These are phyloP conservation scores for Zoysia pacifica DNA, from an alignment of 176 grass and related monocot species.

Conservation along the genomic window DNA sequence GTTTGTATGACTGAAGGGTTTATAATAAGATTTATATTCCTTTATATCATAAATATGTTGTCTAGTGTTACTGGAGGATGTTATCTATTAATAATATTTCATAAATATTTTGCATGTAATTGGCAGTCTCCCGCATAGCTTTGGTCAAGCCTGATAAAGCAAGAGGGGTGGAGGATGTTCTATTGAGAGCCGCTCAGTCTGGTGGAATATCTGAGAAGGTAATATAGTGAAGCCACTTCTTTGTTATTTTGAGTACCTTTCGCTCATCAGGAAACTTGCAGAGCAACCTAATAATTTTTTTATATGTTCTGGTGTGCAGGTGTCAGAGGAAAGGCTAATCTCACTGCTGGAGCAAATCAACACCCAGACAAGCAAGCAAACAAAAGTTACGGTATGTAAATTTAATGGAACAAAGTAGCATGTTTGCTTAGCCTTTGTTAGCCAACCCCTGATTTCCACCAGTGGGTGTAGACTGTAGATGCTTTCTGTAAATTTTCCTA, in stretches of 20 bases:
- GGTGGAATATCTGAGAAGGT: slow-evolving; percentile 98
- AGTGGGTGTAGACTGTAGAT: neutral
- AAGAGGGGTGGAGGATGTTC: slow-evolving; percentile 91
- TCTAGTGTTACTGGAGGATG: neutral
- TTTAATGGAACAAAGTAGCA: neutral
- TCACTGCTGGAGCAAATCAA: slow-evolving; percentile 88
- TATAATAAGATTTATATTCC: slow-evolving; percentile 3
- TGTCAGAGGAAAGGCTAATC: slow-evolving; percentile 88
- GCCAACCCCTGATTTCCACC: neutral
- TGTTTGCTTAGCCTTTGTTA: neutral
- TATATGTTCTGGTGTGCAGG: slow-evolving; percentile 45
- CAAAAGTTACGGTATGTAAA: slow-evolving; percentile 88
- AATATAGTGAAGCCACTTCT: neutral
- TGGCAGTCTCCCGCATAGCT: slow-evolving; percentile 75
- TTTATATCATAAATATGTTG: neutral
- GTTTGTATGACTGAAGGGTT: neutral
- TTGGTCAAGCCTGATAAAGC: slow-evolving; percentile 99
- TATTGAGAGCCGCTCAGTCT: slow-evolving; percentile 82
- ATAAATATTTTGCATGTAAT: slow-evolving; percentile 13
- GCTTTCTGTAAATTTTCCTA: neutral
- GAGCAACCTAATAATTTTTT: neutral
- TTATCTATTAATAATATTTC: neutral
- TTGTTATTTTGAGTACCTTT: slow-evolving; percentile 6
- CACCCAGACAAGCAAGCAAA: slow-evolving; percentile 73
- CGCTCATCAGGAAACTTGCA: neutral